Conservation (phyloP, 2,329 filamentous ascomycete genomes). For the Fusarium lateritium region DNA sequence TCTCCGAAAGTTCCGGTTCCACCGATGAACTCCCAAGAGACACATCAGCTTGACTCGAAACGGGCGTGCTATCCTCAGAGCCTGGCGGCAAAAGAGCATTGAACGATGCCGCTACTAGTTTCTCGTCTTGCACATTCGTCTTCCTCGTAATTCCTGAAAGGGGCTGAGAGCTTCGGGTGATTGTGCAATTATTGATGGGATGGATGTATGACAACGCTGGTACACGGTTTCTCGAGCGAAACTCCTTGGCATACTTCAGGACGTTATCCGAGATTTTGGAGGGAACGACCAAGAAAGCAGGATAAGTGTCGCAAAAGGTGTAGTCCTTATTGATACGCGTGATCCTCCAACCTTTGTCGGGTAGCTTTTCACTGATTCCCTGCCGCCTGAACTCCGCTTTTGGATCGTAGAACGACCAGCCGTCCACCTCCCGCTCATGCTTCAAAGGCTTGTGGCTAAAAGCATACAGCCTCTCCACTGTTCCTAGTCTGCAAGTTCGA, state of each 20-base stretch:
- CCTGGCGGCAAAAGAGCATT: slow-evolving; percentile 57
- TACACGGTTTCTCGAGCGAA: slow-evolving; percentile 90
- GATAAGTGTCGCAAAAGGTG: slow-evolving; percentile 92
- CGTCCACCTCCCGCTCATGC: slow-evolving; percentile 80
- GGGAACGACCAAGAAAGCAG: slow-evolving; percentile 86
- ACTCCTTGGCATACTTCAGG: slow-evolving; percentile 91
- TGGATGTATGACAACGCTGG: slow-evolving; percentile 95
- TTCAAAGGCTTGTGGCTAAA: slow-evolving; percentile 86
- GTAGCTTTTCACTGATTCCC: slow-evolving; percentile 86
- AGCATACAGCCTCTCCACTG: slow-evolving; percentile 90
- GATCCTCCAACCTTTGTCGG: slow-evolving; percentile 87
- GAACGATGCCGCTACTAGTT: slow-evolving; percentile 92
- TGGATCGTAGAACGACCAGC: slow-evolving; percentile 89
- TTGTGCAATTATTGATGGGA: slow-evolving; percentile 95
- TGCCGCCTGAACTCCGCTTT: slow-evolving; percentile 88
- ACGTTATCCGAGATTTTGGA: slow-evolving; percentile 95
- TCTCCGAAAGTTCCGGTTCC: slow-evolving; percentile 70
- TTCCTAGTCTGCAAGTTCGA: slow-evolving; percentile 85
- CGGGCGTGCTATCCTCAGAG: slow-evolving; percentile 55
- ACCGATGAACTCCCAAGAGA: slow-evolving; percentile 51
- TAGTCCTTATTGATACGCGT: slow-evolving; percentile 93
- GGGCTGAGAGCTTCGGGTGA: slow-evolving; percentile 94
- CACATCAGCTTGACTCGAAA: slow-evolving; percentile 67
- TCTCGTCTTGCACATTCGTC: slow-evolving; percentile 95
- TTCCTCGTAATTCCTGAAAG: slow-evolving; percentile 88